Evolutionary conservation across 2,329 filamentous ascomycete species (phyloP).

Genomic region (Keithomyces neogunnii): DNA sequence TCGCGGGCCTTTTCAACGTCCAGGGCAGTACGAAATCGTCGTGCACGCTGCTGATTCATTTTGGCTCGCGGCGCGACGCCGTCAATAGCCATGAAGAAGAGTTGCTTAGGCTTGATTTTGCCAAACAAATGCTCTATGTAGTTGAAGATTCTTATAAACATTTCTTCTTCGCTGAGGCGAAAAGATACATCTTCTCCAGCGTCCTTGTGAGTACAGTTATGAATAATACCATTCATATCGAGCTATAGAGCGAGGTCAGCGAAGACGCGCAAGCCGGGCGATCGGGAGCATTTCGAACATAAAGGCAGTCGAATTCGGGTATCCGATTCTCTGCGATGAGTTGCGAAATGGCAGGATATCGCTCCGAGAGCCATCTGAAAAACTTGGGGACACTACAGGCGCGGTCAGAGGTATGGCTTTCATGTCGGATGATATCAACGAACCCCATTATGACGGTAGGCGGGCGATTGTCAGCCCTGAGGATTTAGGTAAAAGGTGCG

Average conservation of each 20-base stretch:
- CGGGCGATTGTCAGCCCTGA: conserved; percentile 1
- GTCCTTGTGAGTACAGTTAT: conserved; percentile 98
- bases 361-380: conserved; percentile 98
- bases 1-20: conserved; percentile 86
- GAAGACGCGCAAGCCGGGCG: background rate
- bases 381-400: conserved; percentile 66
- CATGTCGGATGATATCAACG: conserved; percentile 4
- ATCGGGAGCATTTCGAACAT: conserved; percentile 42
- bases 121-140: conserved; percentile 98
- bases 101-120: conserved; percentile 96
- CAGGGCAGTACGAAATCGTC: conserved; percentile 87
- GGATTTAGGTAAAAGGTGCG: background rate
- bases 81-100: conserved; percentile 99
- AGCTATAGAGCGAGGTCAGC: conserved; percentile 39
- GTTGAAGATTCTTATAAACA: conserved; percentile 99
- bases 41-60: conserved; percentile 98
- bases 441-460: conserved; percentile 20
- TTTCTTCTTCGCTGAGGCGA: conserved; percentile 92
- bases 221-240: conserved; percentile 99
- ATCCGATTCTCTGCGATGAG: conserved; percentile 98
- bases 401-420: conserved; percentile 9
- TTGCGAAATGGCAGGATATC: conserved; percentile 97
- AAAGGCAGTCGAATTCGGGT: conserved; percentile 96
- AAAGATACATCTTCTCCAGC: conserved; percentile 78
- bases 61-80: conserved; percentile 95